Base-by-base conservation (phyloP, 2,329 filamentous ascomycete species). In the Sporothrix protearum region DNA sequence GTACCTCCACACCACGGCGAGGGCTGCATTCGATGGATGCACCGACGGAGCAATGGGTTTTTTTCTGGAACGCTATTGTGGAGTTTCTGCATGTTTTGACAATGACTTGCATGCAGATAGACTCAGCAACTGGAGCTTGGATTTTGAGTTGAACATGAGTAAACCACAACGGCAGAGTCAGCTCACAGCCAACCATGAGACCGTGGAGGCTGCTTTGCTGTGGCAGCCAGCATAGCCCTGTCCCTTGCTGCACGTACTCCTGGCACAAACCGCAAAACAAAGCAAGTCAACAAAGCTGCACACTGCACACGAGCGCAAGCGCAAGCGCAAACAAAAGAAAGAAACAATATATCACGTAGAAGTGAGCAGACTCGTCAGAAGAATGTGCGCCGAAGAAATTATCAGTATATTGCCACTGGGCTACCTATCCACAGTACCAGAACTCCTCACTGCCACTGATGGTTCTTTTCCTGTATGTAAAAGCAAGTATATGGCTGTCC, bases 401-500 rank as follows among this genome's bases (percentile, higher is more conserved):
- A 28, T 45, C 59, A 45, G 36, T 45, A 36, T 64, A 16, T 64
- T 25, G n/a, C 19, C 59, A 28, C 45, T 64, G 36, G 59, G 59
- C 59, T 28, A 64, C 59, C n/a, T 28, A 22, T 64, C 59, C 59
- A 64, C 36, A 19, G 14, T 64, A 28, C 36, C 36, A 45, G 59
- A 28, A 64, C 59, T 49, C 63, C 28, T 49, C 63, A 47, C 42
- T 25, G 25, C 28, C 61, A n/a, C 63, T 25, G 12, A 8, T n/a
- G 7, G 30, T 66, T 66, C 63, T 42, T 47, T 66, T 66, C 63
- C 63, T 49, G 63, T 49, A 66, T 66, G 25, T 49, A 33, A 19
- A 47, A 47, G 22, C 25, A 53, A 28, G 42, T 66, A 66, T 66
- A 66, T 66, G 42, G 63, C 39, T 49, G 63, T 66, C 63, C 42